A percentile compares a stretch with the other conserved stretches of the same genome.
phyloP scores from a whole-genome alignment of 2,329 filamentous ascomycete species.

The Macrophomina phaseolina region DNA sequence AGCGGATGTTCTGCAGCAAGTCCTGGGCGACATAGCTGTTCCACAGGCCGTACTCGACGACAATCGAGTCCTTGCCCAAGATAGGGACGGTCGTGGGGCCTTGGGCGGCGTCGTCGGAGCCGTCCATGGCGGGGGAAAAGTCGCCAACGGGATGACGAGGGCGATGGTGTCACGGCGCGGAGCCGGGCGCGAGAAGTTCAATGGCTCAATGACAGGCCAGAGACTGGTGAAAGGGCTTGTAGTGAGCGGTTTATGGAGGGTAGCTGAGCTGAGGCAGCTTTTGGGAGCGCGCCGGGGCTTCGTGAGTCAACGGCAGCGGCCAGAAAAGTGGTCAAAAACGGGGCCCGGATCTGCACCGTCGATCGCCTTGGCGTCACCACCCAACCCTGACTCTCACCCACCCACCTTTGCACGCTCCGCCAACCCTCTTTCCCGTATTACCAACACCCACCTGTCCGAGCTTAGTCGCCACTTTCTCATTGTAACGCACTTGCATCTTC shows the following conservation, averaged over 20 bases:
- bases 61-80: constrained; percentile 85
- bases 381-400: not conserved
- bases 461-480: too few species aligned
- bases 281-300: not conserved
- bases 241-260: not conserved
- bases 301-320: constrained; percentile 23
- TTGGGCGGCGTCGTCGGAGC: constrained; percentile 3
- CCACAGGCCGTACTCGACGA: constrained; percentile 93
- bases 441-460: not conserved
- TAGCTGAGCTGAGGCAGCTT: not conserved
- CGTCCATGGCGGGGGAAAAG: constrained; percentile 24
- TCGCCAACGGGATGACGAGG: not conserved
- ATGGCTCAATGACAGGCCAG: not conserved
- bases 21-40: constrained; percentile 80
- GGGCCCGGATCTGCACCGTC: constrained; percentile 4
- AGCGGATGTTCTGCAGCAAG: constrained; percentile 75
- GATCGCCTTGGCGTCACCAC: constrained; percentile 1
- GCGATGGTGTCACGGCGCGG: constrained; percentile 8
- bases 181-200: constrained; percentile 2
- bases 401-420: not conserved
- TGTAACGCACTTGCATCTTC: too few species aligned
- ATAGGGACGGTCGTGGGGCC: constrained; percentile 73
- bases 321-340: constrained; percentile 24
- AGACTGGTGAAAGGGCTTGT: not conserved
- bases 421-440: not conserved